phyloP scores from a whole-genome alignment of 805 yeast species.

The Nakazawaea molendinolei region DNA sequence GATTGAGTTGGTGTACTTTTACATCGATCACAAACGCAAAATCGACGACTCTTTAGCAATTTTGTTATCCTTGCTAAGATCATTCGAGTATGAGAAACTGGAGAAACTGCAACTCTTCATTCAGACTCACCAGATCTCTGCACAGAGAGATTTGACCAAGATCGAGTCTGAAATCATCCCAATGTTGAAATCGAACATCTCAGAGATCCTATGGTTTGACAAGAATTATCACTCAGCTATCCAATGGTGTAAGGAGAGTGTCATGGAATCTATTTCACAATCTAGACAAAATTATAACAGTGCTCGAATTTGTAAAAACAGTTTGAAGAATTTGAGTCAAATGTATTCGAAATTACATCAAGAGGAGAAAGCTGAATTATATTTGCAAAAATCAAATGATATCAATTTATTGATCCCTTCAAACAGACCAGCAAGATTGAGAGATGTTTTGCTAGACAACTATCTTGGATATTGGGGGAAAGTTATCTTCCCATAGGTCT shows the following conservation, averaged over 20 bases:
- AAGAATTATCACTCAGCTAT: constrained; percentile 27
- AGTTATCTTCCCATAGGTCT: constrained; percentile 24
- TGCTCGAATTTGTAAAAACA: constrained; percentile 31
- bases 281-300: constrained; percentile 26
- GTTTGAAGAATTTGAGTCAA: constrained; percentile 27
- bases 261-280: constrained; percentile 24
- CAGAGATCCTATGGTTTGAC: constrained; percentile 35
- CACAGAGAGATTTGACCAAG: constrained; percentile 14
- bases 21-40: constrained; percentile 19
- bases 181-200: constrained; percentile 31
- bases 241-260: constrained; percentile 34
- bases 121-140: constrained; percentile 10
- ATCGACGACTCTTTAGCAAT: constrained; percentile 27
- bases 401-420: constrained; percentile 23
- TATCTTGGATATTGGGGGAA: constrained; percentile 30
- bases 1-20: constrained; percentile 23
- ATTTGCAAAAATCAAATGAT: constrained; percentile 19
- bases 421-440: constrained; percentile 19
- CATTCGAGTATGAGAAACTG: constrained; percentile 18
- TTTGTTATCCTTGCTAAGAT: constrained; percentile 25
- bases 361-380: constrained; percentile 19
- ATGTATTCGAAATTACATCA: constrained; percentile 28
- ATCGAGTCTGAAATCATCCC: constrained; percentile 27
- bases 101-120: constrained; percentile 13
- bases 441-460: constrained; percentile 25